A percentile compares a stretch with the other conserved stretches of the same genome.
Evolutionary conservation across 352 stramenopile genomes (phyloP).

Genomic region (Blastocystis sp.): DNA sequence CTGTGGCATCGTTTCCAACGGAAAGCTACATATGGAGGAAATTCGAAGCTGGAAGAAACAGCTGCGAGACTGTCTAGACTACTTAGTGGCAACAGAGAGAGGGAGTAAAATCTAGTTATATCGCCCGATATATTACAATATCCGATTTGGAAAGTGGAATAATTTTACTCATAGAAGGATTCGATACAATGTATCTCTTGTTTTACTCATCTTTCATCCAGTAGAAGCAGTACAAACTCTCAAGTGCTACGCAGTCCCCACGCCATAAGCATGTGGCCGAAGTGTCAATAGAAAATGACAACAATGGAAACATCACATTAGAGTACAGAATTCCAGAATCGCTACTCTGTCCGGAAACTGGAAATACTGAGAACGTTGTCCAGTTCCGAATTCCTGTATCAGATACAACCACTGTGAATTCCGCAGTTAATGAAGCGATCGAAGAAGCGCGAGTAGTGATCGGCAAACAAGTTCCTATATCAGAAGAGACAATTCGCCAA

Average conservation of each 20-base stretch:
- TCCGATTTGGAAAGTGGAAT: background rate
- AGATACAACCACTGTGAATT: background rate
- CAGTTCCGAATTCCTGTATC: slow-evolving; percentile 28
- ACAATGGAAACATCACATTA: background rate
- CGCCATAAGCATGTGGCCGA: background rate
- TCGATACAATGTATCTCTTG: background rate
- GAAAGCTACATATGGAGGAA: background rate
- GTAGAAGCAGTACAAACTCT: background rate
- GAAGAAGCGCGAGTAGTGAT: slow-evolving; percentile 3
- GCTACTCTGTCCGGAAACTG: background rate
- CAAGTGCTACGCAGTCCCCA: background rate
- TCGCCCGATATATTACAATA: background rate
- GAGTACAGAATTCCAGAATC: slow-evolving; percentile 34
- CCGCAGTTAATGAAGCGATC: background rate
- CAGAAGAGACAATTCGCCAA: background rate
- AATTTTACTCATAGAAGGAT: background rate
- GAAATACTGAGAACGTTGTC: background rate
- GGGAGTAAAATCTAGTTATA: background rate
- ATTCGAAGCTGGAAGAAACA: background rate
- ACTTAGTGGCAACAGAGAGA: background rate
- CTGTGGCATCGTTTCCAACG: background rate
- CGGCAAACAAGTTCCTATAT: background rate
- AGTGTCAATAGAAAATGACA: background rate
- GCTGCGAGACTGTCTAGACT: background rate
- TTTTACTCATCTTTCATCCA: background rate